Base-by-base conservation (phyloP, 352 stramenopile species). In the Pythium aristosporum region DNA sequence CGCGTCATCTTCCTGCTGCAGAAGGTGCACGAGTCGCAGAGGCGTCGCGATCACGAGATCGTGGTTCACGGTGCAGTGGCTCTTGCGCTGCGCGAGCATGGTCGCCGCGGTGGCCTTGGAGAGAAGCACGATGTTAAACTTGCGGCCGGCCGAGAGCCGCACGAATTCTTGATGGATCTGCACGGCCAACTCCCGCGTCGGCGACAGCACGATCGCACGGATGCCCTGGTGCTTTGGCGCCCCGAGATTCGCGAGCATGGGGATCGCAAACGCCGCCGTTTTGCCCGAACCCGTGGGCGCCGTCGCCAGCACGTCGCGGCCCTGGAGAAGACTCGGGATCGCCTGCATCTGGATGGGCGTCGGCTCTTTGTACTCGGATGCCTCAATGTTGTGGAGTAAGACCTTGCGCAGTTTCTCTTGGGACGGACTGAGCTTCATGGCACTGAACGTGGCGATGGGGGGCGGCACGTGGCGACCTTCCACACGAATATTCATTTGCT, bases 291-390 rank as follows among this genome's bases (percentile, higher is more conserved):
- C 97, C 25, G 98, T 99, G 9, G 98, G 97, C 11, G 98, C 97
- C 25, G 91, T 96, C 8, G 88, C 97, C 28, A 99, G 83, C 46
- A 99, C 78, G 75, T 99, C 98, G 52, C 92, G 86, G 43, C 83
- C 77, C 15, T 83, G 75, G 10, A 98, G 63, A 57, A 98, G 65
- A 42, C 85, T 86, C 36, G 96, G 95, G 52, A 98, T 96, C 20
- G 92, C 83, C 73, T 98, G 93, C 97, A 99, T 99, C 76, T 99
- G 98, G 68, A 99, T 98, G 4, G 98, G 82, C 46, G 97, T 99
- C 3, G 98, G 98, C 69, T 99, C 97, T 69, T 98, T 98, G 91
- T 98, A 99, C 65, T 93, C 83, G 25, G 87, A 96, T 9, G 71
- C 74, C 54, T 94, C 87, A 39, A 96, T 91, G 69, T 94, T 96